Evolutionary conservation across 2,329 filamentous ascomycete genomes (phyloP).

Genomic region (Cladophialophora exuberans): DNA sequence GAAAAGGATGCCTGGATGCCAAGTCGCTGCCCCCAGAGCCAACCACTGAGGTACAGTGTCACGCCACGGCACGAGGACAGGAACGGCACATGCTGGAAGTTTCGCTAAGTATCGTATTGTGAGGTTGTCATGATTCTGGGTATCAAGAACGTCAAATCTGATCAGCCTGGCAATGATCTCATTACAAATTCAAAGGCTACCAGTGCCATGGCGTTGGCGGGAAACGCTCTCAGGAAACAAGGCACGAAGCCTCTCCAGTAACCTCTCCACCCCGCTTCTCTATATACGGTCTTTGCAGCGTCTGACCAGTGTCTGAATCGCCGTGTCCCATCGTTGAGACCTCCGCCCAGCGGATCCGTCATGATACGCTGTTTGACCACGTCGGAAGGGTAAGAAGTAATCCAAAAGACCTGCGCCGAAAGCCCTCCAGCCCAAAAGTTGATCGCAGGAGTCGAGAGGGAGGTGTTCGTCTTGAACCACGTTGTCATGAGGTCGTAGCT

Average conservation of each 20-base stretch:
- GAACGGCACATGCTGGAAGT: too few species aligned
- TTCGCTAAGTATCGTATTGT: neutral
- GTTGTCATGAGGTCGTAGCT: conserved; percentile 84
- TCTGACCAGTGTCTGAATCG: conserved; percentile 77
- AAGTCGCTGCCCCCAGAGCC: too few species aligned
- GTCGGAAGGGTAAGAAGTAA: conserved; percentile 87
- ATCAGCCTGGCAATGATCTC: conserved; percentile 55
- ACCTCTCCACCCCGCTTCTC: conserved; percentile 74
- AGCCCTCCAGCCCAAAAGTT: conserved; percentile 98
- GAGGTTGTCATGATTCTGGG: neutral
- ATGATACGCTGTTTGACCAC: conserved; percentile 96
- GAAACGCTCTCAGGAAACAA: conserved; percentile 91
- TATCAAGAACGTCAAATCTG: neutral
- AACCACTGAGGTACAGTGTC: too few species aligned
- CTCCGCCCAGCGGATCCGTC: conserved; percentile 84
- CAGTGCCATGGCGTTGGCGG: conserved; percentile 91
- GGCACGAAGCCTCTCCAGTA: conserved; percentile 95
- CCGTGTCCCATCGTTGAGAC: conserved; percentile 66
- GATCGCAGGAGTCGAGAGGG: conserved; percentile 73
- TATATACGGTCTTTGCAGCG: conserved; percentile 75
- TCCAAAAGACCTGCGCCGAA: conserved; percentile 92
- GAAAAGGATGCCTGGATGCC: neutral
- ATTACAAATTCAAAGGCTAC: conserved; percentile 93
- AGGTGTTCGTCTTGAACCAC: conserved; percentile 67
- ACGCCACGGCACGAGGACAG: too few species aligned